Evolutionary conservation across 345 rosid species (phyloP).

Genomic region (Boechera stricta): DNA sequence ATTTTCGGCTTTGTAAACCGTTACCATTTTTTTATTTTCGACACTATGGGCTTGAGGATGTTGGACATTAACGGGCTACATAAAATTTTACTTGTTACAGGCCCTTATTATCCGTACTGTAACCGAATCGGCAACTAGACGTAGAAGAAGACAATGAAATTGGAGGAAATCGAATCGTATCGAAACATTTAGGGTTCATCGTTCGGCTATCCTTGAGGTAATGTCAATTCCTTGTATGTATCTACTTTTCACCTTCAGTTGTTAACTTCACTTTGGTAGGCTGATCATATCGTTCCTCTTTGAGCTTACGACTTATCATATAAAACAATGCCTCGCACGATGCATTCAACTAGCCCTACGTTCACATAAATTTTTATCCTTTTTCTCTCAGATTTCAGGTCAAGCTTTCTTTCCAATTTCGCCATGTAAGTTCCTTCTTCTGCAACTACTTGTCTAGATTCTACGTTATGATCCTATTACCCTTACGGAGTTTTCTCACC

Average conservation of each 20-base stretch:
- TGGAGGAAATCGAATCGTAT: slow-evolving; percentile 27
- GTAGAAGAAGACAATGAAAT: slow-evolving; percentile 15
- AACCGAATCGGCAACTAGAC: neutral
- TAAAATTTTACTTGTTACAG: neutral
- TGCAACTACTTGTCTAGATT: too few relatives aligned
- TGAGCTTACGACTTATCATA: neutral
- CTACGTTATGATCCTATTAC: too few relatives aligned
- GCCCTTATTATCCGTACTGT: neutral
- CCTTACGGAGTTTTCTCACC: too few relatives aligned
- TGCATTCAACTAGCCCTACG: neutral
- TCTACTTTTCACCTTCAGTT: neutral
- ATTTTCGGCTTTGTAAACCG: too few relatives aligned
- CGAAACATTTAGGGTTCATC: slow-evolving; percentile 31
- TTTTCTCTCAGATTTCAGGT: slow-evolving; percentile 12
- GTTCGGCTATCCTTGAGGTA: slow-evolving; percentile 23
- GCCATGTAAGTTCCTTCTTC: too few relatives aligned
- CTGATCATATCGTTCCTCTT: neutral
- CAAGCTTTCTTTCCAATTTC: neutral
- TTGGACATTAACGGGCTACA: neutral
- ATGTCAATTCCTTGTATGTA: slow-evolving; percentile 1
- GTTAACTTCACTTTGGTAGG: too few relatives aligned
- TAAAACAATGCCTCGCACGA: neutral
- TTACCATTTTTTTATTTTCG: too few relatives aligned
- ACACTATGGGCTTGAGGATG: slow-evolving; percentile 2
- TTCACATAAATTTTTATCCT: neutral